Conservation (phyloP, 169 alveolate genomes). For the Plasmodium cynomolgi region DNA sequence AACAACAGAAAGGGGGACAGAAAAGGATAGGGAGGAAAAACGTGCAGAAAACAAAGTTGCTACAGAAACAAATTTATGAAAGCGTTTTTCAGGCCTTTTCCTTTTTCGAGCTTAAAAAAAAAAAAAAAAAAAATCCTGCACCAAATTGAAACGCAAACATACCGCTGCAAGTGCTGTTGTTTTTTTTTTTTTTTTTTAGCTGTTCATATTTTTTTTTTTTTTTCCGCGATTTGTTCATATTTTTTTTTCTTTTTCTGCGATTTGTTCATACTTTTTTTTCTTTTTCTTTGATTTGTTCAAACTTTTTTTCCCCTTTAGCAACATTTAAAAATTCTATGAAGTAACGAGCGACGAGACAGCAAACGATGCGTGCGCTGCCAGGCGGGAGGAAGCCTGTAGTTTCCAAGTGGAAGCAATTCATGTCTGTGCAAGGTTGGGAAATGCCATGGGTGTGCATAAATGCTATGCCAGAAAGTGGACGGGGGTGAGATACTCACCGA, state of each 20-base stretch:
- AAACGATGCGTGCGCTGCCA: background rate
- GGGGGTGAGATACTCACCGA: background rate
- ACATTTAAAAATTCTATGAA: background rate
- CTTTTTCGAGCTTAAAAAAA: constrained; percentile 22
- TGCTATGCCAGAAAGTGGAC: background rate
- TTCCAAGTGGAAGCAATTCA: background rate
- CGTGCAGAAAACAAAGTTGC: constrained; percentile 3
- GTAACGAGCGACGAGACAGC: background rate
- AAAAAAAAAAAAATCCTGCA: constrained; percentile 14
- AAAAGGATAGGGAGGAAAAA: background rate
- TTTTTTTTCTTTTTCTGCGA: too few species aligned
- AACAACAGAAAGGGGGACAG: background rate
- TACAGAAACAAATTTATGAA: background rate
- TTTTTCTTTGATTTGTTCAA: too few species aligned
- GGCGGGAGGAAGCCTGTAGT: background rate
- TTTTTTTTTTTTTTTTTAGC: background rate
- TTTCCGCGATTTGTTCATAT: background rate
- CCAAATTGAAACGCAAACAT: background rate
- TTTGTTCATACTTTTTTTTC: background rate
- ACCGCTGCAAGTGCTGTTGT: background rate
- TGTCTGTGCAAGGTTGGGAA: background rate
- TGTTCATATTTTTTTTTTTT: too few species aligned
- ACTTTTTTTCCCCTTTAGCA: background rate
- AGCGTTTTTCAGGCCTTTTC: constrained; percentile 18
- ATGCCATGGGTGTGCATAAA: background rate